phyloP scores from a whole-genome alignment of 768 basidiomycete species.

The Hericium rajendrae region DNA sequence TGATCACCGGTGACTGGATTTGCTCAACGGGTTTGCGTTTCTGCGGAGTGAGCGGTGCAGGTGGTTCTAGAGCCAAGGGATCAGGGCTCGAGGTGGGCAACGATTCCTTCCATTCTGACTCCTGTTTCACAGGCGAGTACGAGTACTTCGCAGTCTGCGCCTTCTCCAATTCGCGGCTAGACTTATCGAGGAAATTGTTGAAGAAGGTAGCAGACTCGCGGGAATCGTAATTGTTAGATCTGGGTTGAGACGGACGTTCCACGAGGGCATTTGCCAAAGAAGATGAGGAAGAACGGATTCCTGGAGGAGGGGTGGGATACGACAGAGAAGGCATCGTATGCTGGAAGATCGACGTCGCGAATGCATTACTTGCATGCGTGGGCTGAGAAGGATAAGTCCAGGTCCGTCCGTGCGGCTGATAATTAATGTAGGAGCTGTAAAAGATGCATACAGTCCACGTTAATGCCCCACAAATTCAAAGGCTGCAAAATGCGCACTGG shows the following conservation, averaged over 20 bases:
- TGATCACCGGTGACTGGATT: conserved; percentile 51
- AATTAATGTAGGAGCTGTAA: conserved; percentile 18
- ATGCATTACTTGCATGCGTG: conserved; percentile 42
- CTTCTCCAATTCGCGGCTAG: conserved; percentile 32
- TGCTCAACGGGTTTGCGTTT: conserved; percentile 61
- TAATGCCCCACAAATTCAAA: not conserved
- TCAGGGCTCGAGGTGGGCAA: conserved; percentile 12
- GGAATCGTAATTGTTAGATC: conserved; percentile 31
- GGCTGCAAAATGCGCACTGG: conserved; percentile 1
- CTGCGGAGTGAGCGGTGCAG: conserved; percentile 41
- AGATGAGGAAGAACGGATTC: conserved; percentile 56
- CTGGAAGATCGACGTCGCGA: conserved; percentile 60
- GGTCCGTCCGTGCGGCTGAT: conserved; percentile 32
- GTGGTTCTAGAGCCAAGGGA: conserved; percentile 18
- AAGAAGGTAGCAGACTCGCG: conserved; percentile 59
- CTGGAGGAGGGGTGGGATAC: conserved; percentile 66
- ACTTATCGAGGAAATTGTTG: conserved; percentile 53
- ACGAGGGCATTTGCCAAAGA: conserved; percentile 71
- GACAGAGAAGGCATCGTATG: conserved; percentile 47
- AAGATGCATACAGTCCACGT: conserved; percentile 8
- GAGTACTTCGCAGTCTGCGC: conserved; percentile 17
- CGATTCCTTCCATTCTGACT: conserved; percentile 22
- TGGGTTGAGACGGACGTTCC: conserved; percentile 24
- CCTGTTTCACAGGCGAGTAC: conserved; percentile 12
- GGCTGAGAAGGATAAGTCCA: conserved; percentile 33